Evolutionary conservation across 139 green algal species (phyloP).

Genomic region (Edaphochlamys debaryana): DNA sequence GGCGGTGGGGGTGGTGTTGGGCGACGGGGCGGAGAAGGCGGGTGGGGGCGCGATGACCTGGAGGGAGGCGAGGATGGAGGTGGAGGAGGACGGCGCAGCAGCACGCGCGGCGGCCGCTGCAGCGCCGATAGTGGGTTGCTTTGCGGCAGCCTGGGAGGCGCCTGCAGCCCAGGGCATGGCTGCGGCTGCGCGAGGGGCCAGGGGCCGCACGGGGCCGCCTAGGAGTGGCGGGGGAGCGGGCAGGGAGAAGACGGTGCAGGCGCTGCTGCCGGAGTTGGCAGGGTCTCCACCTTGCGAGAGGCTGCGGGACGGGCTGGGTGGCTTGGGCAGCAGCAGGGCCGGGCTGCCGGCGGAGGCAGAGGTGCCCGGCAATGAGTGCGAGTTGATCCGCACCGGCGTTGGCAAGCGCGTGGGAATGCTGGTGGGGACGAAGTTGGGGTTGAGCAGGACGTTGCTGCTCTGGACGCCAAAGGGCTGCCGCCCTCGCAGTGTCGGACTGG

Average conservation of each 20-base stretch:
- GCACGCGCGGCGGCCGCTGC: background rate
- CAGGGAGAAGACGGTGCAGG: background rate
- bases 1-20: no score
- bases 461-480: background rate
- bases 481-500: conserved; percentile 7
- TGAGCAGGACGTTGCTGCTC: no score
- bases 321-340: background rate
- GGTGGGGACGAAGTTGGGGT: conserved; percentile 21
- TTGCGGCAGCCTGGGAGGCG: background rate
- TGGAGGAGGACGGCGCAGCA: background rate
- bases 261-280: background rate
- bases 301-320: conserved; percentile 12
- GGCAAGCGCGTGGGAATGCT: conserved; percentile 19
- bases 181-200: background rate
- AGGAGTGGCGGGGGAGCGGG: background rate
- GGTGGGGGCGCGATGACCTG: no score
- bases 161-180: background rate
- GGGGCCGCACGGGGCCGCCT: background rate
- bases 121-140: background rate
- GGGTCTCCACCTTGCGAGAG: background rate
- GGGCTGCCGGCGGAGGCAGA: background rate
- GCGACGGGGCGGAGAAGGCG: no score
- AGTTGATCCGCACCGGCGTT: conserved; percentile 29
- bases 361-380: background rate
- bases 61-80: conserved; percentile 34